Evolutionary conservation across 768 basidiomycete genomes (phyloP).

Genomic region (Suillus cothurnatus): DNA sequence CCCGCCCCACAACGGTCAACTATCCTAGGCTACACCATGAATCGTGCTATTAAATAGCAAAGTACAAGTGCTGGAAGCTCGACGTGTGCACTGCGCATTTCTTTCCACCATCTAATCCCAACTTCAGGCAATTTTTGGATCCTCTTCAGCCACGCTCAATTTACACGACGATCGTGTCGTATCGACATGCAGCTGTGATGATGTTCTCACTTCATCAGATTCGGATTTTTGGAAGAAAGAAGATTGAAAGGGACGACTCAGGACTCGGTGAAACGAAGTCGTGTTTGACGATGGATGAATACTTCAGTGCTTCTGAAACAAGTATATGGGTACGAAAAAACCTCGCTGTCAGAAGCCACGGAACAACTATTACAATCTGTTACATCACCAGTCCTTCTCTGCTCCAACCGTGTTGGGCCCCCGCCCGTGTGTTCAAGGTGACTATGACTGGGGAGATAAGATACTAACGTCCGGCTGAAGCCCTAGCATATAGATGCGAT

Average conservation of each 20-base stretch:
- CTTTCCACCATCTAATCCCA: neutral
- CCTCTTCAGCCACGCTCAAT: neutral
- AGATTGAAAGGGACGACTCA: conserved; percentile 39
- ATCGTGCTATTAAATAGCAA: too few species aligned
- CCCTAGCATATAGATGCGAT: conserved; percentile 59
- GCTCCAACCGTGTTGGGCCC: neutral
- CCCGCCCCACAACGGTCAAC: too few species aligned
- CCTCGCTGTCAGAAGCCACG: neutral
- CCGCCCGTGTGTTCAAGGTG: neutral
- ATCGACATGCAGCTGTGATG: conserved; percentile 17
- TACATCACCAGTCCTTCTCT: neutral
- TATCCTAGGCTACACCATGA: too few species aligned
- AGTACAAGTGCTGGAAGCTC: too few species aligned
- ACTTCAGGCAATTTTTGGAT: neutral
- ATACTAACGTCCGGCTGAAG: conserved; percentile 36
- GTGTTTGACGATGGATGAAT: conserved; percentile 41
- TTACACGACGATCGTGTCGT: neutral
- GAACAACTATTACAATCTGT: neutral
- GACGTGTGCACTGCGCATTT: too few species aligned
- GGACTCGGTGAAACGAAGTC: conserved; percentile 48
- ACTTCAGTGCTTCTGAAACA: neutral
- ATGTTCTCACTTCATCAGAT: conserved; percentile 55
- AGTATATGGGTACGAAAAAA: neutral
- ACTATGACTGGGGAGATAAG: neutral
- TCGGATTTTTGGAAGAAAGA: conserved; percentile 48